Conservation (phyloP, 768 basidiomycete genomes). For the Lentinula raphanica region DNA sequence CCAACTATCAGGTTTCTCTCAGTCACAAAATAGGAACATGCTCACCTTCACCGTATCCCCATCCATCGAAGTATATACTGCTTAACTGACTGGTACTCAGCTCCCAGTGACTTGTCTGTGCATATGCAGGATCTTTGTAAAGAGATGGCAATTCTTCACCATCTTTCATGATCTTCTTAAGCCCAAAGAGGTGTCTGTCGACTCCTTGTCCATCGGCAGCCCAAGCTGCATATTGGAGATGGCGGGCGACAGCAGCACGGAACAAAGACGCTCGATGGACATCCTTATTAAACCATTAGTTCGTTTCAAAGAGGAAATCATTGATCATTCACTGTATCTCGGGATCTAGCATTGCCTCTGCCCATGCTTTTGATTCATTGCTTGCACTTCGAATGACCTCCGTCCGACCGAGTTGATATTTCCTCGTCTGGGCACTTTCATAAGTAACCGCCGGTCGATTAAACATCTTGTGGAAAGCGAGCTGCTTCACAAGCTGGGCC, state of each 20-base stretch:
- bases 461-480: conserved; percentile 87
- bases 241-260: conserved; percentile 70
- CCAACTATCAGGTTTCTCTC: neutral
- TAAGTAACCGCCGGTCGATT: conserved; percentile 77
- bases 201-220: conserved; percentile 94
- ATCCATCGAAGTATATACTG: conserved; percentile 79
- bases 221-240: conserved; percentile 84
- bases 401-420: conserved; percentile 85
- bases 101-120: conserved; percentile 82
- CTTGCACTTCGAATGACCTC: conserved; percentile 91
- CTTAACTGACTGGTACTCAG: conserved; percentile 87
- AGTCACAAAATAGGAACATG: neutral
- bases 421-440: conserved; percentile 92
- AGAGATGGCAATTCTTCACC: conserved; percentile 72
- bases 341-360: conserved; percentile 79
- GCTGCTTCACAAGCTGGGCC: conserved; percentile 93
- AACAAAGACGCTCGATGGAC: conserved; percentile 60
- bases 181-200: conserved; percentile 90
- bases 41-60: conserved; percentile 95
- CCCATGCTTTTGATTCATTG: conserved; percentile 79
- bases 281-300: conserved; percentile 32
- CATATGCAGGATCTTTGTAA: conserved; percentile 68
- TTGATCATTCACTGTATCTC: conserved; percentile 33
- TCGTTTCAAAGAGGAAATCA: neutral
- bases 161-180: conserved; percentile 73